Evolutionary conservation across 73 alveolate genomes (phyloP).

Genomic region (Urostyla sp.): DNA sequence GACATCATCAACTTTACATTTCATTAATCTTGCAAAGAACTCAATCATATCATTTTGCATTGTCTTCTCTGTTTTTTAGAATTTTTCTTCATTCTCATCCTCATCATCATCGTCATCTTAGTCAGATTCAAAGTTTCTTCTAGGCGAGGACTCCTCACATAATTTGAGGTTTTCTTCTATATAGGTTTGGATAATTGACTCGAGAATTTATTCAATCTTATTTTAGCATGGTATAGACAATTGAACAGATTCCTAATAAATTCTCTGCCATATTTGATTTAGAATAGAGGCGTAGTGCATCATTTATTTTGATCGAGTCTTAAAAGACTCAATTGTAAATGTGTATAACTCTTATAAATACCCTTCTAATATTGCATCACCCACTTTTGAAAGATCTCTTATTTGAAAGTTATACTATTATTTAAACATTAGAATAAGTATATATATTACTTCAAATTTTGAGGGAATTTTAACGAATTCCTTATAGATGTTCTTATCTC

Average conservation of each 20-base stretch:
- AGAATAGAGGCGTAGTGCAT: constrained; percentile 36
- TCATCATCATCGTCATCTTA: constrained; percentile 59
- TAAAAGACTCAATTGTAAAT: constrained; percentile 58
- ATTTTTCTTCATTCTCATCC: constrained; percentile 56
- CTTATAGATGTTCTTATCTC: constrained; percentile 19
- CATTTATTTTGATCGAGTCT: constrained; percentile 23
- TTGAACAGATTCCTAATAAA: constrained; percentile 32
- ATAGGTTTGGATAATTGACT: constrained; percentile 21
- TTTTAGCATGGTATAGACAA: constrained; percentile 20
- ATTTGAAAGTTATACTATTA: constrained; percentile 56
- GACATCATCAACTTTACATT: constrained; percentile 17
- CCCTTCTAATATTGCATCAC: constrained; percentile 36
- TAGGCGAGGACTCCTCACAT: background rate
- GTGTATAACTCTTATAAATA: constrained; percentile 39
- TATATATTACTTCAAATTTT: constrained; percentile 60
- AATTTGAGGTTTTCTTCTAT: constrained; percentile 47
- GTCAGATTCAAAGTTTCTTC: no score
- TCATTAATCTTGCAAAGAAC: constrained; percentile 37
- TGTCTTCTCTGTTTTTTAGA: constrained; percentile 33
- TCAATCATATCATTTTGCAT: constrained; percentile 38
- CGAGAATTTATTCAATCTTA: constrained; percentile 47
- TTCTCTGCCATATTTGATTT: constrained; percentile 53
- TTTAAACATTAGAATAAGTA: constrained; percentile 8
- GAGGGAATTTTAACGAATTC: constrained; percentile 54
- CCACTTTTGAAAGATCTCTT: constrained; percentile 59